A percentile compares a stretch with the other conserved stretches of the same genome.
Evolutionary conservation across 176 grass and related monocot genomes (phyloP).

Genomic region (Avena insularis): DNA sequence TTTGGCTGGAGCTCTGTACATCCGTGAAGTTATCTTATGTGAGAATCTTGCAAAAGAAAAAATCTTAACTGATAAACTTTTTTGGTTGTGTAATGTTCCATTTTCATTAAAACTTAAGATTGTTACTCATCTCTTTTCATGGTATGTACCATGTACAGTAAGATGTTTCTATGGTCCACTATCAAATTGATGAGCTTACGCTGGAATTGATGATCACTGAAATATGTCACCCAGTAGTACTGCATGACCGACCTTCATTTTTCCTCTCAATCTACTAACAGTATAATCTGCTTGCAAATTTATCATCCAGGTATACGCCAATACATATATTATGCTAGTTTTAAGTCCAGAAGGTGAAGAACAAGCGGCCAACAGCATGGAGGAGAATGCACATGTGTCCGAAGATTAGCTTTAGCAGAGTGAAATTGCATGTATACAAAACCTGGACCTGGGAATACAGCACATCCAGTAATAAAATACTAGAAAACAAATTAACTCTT

Average conservation of each 20-base stretch:
- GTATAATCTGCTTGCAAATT: not conserved
- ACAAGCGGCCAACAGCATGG: not conserved
- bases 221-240: not conserved
- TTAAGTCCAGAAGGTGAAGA: not conserved
- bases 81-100: not conserved
- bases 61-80: not conserved
- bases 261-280: not conserved
- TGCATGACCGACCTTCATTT: not conserved
- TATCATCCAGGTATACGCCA: not conserved
- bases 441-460: slow-evolving; percentile 38
- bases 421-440: slow-evolving; percentile 35
- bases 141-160: too few relatives aligned
- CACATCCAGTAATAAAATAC: slow-evolving; percentile 4
- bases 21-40: not conserved
- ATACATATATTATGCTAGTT: not conserved
- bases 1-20: not conserved
- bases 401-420: slow-evolving; percentile 22
- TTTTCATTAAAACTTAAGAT: not conserved
- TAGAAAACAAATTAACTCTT: not conserved
- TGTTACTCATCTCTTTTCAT: not conserved
- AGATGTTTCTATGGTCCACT: not conserved
- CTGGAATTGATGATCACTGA: not conserved
- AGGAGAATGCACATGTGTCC: not conserved
- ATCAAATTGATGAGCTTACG: not conserved
- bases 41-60: not conserved